Percentiles rank a stretch among this genome's conserved stretches.
These are phyloP conservation scores for Cercospora brassicicola DNA, from an alignment of 2,329 filamentous ascomycete genomes.

Conservation along the genomic window DNA sequence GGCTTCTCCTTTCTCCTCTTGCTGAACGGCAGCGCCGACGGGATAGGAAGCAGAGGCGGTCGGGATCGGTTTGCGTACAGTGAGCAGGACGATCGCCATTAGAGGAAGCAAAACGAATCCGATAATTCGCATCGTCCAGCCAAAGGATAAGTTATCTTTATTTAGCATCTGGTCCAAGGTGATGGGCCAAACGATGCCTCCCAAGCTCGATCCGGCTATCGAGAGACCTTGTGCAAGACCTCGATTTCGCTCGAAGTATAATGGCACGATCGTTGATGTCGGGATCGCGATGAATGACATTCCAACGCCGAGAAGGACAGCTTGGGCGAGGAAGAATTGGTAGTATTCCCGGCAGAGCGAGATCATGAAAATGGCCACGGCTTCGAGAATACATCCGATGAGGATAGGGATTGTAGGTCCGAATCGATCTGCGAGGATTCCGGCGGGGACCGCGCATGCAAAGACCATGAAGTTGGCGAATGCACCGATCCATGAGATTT, in stretches of 20 bases:
- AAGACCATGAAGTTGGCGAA: constrained; percentile 33
- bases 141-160: constrained; percentile 50
- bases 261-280: constrained; percentile 48
- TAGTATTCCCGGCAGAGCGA: constrained; percentile 51
- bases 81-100: constrained; percentile 22
- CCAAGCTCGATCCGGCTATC: constrained; percentile 18
- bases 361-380: constrained; percentile 52
- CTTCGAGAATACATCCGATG: constrained; percentile 35
- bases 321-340: constrained; percentile 56
- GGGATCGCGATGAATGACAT: constrained; percentile 50
- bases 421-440: constrained; percentile 34
- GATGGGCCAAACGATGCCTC: constrained; percentile 41
- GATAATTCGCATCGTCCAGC: constrained; percentile 54
- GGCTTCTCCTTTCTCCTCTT: not conserved
- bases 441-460: constrained; percentile 32
- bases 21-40: not conserved
- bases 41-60: not conserved
- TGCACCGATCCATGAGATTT: constrained; percentile 38
- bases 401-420: constrained; percentile 29
- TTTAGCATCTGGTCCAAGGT: constrained; percentile 53
- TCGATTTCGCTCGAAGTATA: constrained; percentile 51
- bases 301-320: constrained; percentile 46
- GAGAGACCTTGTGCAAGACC: constrained; percentile 45
- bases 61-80: constrained; percentile 1
- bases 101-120: constrained; percentile 54